Evolutionary conservation across 352 stramenopile genomes (phyloP).

Genomic region (Pythium myriotylum): DNA sequence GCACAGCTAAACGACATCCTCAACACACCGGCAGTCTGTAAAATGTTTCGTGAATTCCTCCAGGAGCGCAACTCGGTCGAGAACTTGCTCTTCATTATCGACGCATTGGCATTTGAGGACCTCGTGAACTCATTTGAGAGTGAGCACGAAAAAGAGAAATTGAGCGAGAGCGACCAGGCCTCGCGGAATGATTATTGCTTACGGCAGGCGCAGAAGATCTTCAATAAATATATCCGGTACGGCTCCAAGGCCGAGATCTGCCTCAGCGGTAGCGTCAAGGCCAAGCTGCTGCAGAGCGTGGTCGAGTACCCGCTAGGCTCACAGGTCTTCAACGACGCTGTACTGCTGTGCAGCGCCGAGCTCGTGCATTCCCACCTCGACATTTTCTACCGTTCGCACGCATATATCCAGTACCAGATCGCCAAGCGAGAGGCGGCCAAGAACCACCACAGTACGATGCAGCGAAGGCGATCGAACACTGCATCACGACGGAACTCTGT

Average conservation of each 20-base stretch:
- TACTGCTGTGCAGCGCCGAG: conserved; percentile 61
- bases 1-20: conserved; percentile 55
- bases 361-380: conserved; percentile 67
- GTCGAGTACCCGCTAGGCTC: conserved; percentile 46
- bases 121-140: conserved; percentile 59
- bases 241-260: conserved; percentile 74
- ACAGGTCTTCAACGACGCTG: conserved; percentile 61
- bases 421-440: conserved; percentile 6
- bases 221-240: conserved; percentile 77
- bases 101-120: conserved; percentile 68
- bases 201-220: conserved; percentile 71
- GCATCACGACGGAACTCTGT: conserved; percentile 19
- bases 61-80: conserved; percentile 58
- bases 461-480: conserved; percentile 6
- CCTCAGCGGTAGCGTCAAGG: conserved; percentile 44
- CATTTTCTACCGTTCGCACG: conserved; percentile 48
- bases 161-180: conserved; percentile 14
- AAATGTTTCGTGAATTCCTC: conserved; percentile 63
- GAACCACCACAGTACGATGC: neutral
- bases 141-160: neutral
- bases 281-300: conserved; percentile 44
- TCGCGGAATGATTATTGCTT: conserved; percentile 63
- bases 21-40: conserved; percentile 46
- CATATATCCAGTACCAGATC: conserved; percentile 49
- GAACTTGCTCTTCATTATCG: conserved; percentile 68